A percentile compares a stretch with the other conserved stretches of the same genome.
phyloP scores from a whole-genome alignment of 2,329 filamentous ascomycete genomes.

The Talaromyces sp. region DNA sequence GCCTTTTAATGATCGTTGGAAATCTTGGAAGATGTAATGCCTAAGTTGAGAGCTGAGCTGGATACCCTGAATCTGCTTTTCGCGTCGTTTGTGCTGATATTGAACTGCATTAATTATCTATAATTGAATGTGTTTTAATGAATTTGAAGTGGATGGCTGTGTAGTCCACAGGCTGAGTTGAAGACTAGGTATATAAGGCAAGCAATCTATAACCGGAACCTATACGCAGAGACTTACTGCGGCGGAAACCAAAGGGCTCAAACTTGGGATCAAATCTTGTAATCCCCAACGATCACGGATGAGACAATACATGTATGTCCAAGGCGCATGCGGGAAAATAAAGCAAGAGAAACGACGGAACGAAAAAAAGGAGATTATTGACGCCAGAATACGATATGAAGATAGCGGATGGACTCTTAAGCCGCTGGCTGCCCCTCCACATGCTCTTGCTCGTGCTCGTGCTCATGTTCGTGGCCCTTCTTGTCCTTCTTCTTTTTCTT shows the following conservation, averaged over 20 bases:
- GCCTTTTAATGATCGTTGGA: no score
- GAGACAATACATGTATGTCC: constrained; percentile 17
- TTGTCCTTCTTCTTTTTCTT: constrained; percentile 69
- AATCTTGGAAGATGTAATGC: no score
- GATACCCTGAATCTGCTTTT: background rate
- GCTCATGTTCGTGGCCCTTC: constrained; percentile 31
- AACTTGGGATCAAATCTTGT: background rate
- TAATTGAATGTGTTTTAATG: background rate
- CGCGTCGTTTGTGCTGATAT: background rate
- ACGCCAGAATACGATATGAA: background rate
- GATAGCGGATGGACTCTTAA: background rate
- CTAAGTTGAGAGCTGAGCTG: background rate
- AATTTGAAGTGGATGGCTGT: background rate
- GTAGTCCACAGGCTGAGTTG: background rate
- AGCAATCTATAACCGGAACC: constrained; percentile 21
- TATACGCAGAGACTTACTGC: background rate
- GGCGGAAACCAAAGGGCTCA: background rate
- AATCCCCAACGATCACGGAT: background rate
- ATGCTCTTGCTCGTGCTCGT: no score
- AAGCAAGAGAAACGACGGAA: background rate
- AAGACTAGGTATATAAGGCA: constrained; percentile 15
- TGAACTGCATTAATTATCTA: constrained; percentile 1
- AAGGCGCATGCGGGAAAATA: background rate
- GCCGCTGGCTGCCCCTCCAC: constrained; percentile 2
- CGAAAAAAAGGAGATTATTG: background rate